Conservation (phyloP, 2,329 filamentous ascomycete species). For the Cadophora luteo-olivacea region DNA sequence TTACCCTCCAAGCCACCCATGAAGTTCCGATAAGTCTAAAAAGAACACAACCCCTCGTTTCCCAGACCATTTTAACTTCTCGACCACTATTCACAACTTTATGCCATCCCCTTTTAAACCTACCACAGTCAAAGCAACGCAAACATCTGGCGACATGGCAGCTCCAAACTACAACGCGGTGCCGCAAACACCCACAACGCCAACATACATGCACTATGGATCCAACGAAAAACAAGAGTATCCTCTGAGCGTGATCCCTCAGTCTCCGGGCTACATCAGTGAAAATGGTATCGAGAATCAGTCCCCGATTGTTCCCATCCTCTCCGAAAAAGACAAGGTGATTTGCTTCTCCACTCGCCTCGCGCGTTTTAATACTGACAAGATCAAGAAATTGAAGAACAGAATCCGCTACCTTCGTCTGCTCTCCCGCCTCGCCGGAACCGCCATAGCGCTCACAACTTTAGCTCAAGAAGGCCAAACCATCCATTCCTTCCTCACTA, state of each 20-base stretch:
- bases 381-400: slow-evolving; percentile 17
- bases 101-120: no score
- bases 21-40: background rate
- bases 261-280: background rate
- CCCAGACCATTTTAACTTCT: background rate
- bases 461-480: slow-evolving; percentile 28
- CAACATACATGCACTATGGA: background rate
- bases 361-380: background rate
- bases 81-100: no score
- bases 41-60: background rate
- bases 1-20: background rate
- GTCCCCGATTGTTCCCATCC: slow-evolving; percentile 1
- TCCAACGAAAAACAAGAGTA: background rate
- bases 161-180: background rate
- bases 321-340: background rate
- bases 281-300: background rate
- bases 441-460: slow-evolving; percentile 25
- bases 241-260: background rate
- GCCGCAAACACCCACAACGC: slow-evolving; percentile 6
- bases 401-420: slow-evolving; percentile 28
- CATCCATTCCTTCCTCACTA: slow-evolving; percentile 25
- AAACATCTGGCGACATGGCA: background rate
- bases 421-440: slow-evolving; percentile 25
- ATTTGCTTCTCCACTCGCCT: background rate
- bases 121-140: background rate